Percentiles rank a stretch among this genome's conserved stretches.
Evolutionary conservation across 345 rosid genomes (phyloP).

Genomic region (Firmiana major): DNA sequence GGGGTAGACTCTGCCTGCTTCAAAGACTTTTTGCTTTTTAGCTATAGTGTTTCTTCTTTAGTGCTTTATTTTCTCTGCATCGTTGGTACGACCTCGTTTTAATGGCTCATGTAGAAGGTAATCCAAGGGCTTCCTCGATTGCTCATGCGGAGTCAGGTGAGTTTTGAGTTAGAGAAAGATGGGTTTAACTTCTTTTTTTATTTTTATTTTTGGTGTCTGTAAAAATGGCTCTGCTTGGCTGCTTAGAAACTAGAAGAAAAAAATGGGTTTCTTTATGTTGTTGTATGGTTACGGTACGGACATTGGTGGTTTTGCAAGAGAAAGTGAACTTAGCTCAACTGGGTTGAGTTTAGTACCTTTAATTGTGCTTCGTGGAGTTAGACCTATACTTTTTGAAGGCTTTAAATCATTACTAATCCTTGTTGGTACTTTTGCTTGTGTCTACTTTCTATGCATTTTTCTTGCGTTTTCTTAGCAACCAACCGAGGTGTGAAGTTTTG

Average conservation of each 20-base stretch:
- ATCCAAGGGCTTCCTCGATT: constrained; percentile 29
- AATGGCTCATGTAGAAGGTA: constrained; percentile 48
- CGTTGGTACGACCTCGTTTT: constrained; percentile 1
- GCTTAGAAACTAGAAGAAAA: constrained; percentile 7
- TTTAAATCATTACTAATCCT: constrained; percentile 4
- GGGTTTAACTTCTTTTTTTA: not conserved
- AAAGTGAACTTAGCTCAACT: not conserved
- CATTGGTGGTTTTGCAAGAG: not conserved
- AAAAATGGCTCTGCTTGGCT: constrained; percentile 19
- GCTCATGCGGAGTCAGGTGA: constrained; percentile 35
- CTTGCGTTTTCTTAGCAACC: constrained; percentile 20
- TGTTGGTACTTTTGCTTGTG: not conserved
- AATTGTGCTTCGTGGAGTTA: not conserved
- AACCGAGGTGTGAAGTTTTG: not conserved
- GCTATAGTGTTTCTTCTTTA: not conserved
- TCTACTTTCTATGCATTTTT: not conserved
- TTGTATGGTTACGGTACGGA: not conserved
- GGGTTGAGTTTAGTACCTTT: not conserved
- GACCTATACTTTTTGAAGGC: not conserved
- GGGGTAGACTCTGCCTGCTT: constrained; percentile 38
- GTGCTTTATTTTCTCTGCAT: constrained; percentile 5
- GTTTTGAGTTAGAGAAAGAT: not conserved
- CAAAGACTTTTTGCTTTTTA: not conserved
- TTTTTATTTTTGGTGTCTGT: not conserved
- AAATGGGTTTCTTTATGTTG: constrained; percentile 8